phyloP scores from a whole-genome alignment of 805 yeast genomes.

The Wickerhamomyces subpelliculosus region DNA sequence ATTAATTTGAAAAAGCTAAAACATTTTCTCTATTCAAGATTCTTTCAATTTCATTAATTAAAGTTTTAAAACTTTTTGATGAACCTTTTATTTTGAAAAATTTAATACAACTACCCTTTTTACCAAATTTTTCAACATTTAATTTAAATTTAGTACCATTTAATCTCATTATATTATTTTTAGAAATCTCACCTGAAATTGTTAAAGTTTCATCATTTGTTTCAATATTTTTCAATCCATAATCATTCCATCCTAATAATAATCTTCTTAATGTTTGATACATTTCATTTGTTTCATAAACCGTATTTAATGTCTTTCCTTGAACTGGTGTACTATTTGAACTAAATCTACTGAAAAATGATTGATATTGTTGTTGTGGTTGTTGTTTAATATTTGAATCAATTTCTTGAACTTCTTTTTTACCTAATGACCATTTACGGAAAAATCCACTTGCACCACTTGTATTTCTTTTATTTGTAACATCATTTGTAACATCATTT shows the following conservation, averaged over 20 bases:
- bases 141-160: constrained; percentile 61
- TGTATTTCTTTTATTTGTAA: constrained; percentile 18
- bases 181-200: constrained; percentile 57
- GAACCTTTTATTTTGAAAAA: constrained; percentile 65
- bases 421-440: constrained; percentile 21
- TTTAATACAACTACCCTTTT: constrained; percentile 44
- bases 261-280: constrained; percentile 57
- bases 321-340: constrained; percentile 9
- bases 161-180: constrained; percentile 52
- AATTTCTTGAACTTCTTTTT: too few relatives aligned
- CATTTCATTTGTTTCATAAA: constrained; percentile 42
- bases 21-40: constrained; percentile 63
- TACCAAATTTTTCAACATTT: constrained; percentile 35
- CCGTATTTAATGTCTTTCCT: constrained; percentile 23
- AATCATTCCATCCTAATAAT: constrained; percentile 60
- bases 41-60: constrained; percentile 56
- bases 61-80: constrained; percentile 48
- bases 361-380: constrained; percentile 11
- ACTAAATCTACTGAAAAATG: constrained; percentile 28
- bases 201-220: constrained; percentile 35
- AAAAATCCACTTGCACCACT: constrained; percentile 19
- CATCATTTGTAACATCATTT: constrained; percentile 17
- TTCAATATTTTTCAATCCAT: constrained; percentile 55
- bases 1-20: constrained; percentile 25
- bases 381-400: constrained; percentile 13